These are phyloP conservation scores for Pyrenochaeta sp. DNA, from an alignment of 2,329 filamentous ascomycete species.

Conservation along the genomic window DNA sequence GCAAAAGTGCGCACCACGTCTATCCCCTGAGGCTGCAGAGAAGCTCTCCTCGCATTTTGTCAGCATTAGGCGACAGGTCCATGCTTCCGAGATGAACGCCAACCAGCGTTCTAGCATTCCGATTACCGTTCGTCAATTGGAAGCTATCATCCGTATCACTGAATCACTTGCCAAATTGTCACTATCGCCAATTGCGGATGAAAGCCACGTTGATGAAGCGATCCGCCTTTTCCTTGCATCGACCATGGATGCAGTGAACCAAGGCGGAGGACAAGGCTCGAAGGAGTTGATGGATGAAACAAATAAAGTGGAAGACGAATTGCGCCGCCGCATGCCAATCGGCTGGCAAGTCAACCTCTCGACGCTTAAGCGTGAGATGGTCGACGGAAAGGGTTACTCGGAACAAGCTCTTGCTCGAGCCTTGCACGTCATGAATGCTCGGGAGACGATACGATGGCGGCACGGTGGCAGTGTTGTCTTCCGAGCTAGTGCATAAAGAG, in stretches of 20 bases:
- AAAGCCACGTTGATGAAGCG: constrained; percentile 94
- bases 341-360: constrained; percentile 94
- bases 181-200: constrained; percentile 84
- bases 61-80: constrained; percentile 92
- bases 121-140: constrained; percentile 95
- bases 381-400: constrained; percentile 87
- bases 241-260: constrained; percentile 97
- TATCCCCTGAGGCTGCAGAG: constrained; percentile 90
- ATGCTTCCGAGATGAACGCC: constrained; percentile 86
- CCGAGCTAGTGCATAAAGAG: constrained; percentile 28
- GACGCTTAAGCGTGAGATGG: constrained; percentile 87
- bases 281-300: constrained; percentile 93
- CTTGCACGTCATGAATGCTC: constrained; percentile 82
- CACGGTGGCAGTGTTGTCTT: constrained; percentile 61
- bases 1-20: constrained; percentile 88
- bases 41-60: constrained; percentile 98
- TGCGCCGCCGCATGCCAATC: constrained; percentile 86
- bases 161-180: constrained; percentile 93
- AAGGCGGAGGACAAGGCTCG: constrained; percentile 79
- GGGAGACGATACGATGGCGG: constrained; percentile 85
- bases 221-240: constrained; percentile 95
- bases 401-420: constrained; percentile 87
- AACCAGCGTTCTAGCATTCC: constrained; percentile 93
- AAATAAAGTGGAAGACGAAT: constrained; percentile 84
- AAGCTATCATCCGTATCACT: constrained; percentile 96